Evolutionary conservation across 768 basidiomycete genomes (phyloP), one percentile per base, ranked within the genome.

Genomic region (Russula dissimulans): DNA sequence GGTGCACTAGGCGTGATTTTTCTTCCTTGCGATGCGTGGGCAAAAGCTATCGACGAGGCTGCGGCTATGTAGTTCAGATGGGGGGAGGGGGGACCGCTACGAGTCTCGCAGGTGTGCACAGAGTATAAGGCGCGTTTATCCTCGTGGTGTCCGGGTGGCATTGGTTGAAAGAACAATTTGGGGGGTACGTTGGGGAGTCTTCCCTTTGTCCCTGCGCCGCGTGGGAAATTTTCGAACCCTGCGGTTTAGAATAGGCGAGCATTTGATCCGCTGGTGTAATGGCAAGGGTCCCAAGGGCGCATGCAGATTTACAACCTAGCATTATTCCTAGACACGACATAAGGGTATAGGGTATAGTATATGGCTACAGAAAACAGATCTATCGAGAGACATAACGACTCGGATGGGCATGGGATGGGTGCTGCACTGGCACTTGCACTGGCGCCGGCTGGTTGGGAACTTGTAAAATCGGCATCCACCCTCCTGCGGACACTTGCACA

Each of bases 391-490:
- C 14, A 41, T 11, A 41, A 41, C 10, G 4, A n/a, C n/a, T n/a
- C n/a, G n/a, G n/a, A 41, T 15, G 39, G 14, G 22, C 22, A 26
- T 26, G 22, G 22, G 22, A 41, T 4, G 14, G 7, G 39, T 15
- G 39, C 10, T 2, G 39, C 36, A 7, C 12, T 57, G 51, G 12
- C 22, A 10, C 2, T 6, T 2, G 26, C 31, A 36, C n/a, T 54
- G 22, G 22, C 22, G 22, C 22, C 22, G 22, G 22, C 38, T 11
- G 17, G 36, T 36, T 29, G 32, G 31, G n/a, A 14, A 61, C 12
- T 26, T 63, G 62, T 12, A 63, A n/a, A 26, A 63, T 63, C 4
- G 62, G 62, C 62, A 63, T 63, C 62, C 62, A 63, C 15, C 62
- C 57, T 1, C 62, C 62, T 1, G 62, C 59, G 17, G 62, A 63